Conservation (phyloP, 352 stramenopile species). For the Pythium brassicae region DNA sequence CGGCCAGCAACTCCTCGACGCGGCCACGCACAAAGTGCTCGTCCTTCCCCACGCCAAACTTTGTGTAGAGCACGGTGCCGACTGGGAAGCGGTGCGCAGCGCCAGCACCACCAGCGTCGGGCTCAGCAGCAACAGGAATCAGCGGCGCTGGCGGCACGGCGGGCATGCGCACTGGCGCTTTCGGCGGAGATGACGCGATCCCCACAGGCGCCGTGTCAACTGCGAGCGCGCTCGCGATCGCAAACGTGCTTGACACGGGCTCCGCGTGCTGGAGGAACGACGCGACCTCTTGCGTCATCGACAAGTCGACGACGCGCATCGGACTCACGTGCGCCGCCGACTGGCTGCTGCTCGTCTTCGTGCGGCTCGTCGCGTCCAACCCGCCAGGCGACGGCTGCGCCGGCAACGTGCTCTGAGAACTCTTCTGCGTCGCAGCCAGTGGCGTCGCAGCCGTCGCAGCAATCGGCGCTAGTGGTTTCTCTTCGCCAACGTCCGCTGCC, state of each 20-base stretch:
- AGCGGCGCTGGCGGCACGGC: not conserved
- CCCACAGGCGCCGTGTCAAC: not conserved
- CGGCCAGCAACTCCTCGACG: conserved; percentile 31
- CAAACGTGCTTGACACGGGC: not conserved
- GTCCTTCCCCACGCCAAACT: conserved; percentile 30
- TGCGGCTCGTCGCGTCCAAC: not conserved
- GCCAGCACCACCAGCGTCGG: not conserved
- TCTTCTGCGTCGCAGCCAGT: not conserved
- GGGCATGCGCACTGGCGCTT: not conserved
- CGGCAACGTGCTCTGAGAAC: not conserved
- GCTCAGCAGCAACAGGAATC: not conserved
- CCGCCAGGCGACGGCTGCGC: not conserved
- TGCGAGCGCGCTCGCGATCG: conserved; percentile 1
- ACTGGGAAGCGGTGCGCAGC: conserved; percentile 26
- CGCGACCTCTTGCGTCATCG: conserved; percentile 9
- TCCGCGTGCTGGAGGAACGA: conserved; percentile 8
- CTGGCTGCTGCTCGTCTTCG: not conserved
- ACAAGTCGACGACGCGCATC: conserved; percentile 1
- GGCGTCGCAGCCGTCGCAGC: not conserved
- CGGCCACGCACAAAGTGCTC: conserved; percentile 41
- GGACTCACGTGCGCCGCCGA: conserved; percentile 6
- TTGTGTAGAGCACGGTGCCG: conserved; percentile 33
- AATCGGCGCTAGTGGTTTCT: not conserved
- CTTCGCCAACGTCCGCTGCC: not conserved
- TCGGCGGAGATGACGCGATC: not conserved